phyloP scores from a whole-genome alignment of 306 rosid species.

The Quercus variabilis region DNA sequence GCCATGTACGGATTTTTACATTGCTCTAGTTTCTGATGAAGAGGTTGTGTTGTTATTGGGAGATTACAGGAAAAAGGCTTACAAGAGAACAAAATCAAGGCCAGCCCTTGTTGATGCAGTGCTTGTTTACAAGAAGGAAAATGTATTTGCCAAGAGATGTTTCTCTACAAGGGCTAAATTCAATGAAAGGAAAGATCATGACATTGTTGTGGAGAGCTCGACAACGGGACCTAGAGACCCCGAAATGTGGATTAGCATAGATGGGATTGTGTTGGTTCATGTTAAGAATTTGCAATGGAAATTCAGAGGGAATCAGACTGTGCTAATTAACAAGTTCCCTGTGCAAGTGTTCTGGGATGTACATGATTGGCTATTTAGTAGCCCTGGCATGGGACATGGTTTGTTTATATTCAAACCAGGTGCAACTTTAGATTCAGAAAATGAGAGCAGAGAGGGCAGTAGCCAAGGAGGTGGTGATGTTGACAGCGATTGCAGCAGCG shows the following conservation, averaged over 20 bases:
- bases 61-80: slow-evolving; percentile 77
- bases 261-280: slow-evolving; percentile 79
- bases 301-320: slow-evolving; percentile 79
- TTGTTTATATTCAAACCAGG: slow-evolving; percentile 82
- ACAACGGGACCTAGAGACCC: slow-evolving; percentile 56
- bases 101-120: slow-evolving; percentile 47
- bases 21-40: slow-evolving; percentile 61
- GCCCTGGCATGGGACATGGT: slow-evolving; percentile 59
- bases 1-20: slow-evolving; percentile 63
- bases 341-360: slow-evolving; percentile 88
- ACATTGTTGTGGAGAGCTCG: slow-evolving; percentile 80
- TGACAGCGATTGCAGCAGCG: slow-evolving; percentile 62
- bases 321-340: slow-evolving; percentile 54
- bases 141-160: slow-evolving; percentile 74
- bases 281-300: slow-evolving; percentile 89
- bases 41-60: slow-evolving; percentile 78
- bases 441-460: slow-evolving; percentile 53
- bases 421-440: slow-evolving; percentile 35
- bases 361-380: slow-evolving; percentile 74
- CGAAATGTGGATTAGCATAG: slow-evolving; percentile 92
- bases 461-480: slow-evolving; percentile 27
- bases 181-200: slow-evolving; percentile 61
- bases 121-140: slow-evolving; percentile 59
- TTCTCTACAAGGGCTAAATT: slow-evolving; percentile 63
- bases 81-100: slow-evolving; percentile 74